Evolutionary conservation across 331 rosid genomes (phyloP).

Genomic region (Arachis monticola): DNA sequence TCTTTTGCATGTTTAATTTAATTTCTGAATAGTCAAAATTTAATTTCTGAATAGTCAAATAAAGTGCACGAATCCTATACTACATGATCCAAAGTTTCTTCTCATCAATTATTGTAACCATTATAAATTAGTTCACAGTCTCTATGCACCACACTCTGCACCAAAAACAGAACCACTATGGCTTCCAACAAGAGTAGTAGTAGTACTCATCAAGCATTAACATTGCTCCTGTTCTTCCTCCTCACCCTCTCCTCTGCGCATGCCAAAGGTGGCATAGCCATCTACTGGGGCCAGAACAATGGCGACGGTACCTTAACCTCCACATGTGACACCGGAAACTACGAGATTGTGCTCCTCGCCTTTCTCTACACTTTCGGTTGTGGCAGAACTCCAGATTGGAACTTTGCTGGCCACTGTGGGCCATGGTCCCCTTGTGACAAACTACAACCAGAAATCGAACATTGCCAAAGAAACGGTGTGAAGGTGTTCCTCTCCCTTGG

Average conservation of each 20-base stretch:
- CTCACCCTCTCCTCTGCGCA: neutral
- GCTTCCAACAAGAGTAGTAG: neutral
- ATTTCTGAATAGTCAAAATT: no score
- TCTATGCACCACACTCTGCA: no score
- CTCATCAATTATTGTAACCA: no score
- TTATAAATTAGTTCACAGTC: no score
- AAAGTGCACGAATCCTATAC: no score
- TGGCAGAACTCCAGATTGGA: constrained; percentile 16
- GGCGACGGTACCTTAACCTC: neutral
- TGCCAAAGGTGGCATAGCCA: neutral
- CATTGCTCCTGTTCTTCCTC: neutral
- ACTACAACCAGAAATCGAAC: constrained; percentile 24
- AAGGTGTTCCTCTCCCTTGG: constrained; percentile 53
- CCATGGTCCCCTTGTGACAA: constrained; percentile 3
- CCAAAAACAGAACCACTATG: neutral
- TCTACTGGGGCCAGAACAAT: constrained; percentile 25
- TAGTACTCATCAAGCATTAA: neutral
- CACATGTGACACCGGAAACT: neutral
- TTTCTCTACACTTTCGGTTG: constrained; percentile 31
- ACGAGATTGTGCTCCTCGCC: neutral
- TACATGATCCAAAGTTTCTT: no score
- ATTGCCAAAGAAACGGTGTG: constrained; percentile 45
- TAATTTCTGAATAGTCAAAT: no score
- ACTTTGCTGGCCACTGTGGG: constrained; percentile 38
- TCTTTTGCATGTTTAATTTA: no score